phyloP scores from a whole-genome alignment of 23 red algal species.

The Gracilaria vermiculophylla region DNA sequence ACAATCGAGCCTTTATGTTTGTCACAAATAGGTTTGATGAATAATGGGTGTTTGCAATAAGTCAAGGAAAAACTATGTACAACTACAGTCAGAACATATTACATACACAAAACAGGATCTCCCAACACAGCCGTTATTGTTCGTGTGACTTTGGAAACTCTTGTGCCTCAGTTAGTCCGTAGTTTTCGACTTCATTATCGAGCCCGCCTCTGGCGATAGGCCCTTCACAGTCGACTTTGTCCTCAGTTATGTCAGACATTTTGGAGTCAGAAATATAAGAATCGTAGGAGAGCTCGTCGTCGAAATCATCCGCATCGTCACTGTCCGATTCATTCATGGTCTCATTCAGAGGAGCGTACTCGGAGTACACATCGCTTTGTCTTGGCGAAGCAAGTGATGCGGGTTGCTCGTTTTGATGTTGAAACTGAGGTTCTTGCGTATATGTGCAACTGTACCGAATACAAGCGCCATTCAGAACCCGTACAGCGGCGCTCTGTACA shows the following conservation, averaged over 20 bases:
- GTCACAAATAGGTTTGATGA: no score
- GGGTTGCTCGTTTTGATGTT: neutral
- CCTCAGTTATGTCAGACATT: slow-evolving; percentile 6
- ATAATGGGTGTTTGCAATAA: no score
- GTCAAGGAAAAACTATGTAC: no score
- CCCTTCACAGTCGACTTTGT: neutral
- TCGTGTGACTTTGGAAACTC: no score
- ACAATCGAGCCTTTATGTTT: no score
- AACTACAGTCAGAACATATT: no score
- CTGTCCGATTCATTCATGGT: neutral
- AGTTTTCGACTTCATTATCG: neutral
- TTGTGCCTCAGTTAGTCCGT: neutral
- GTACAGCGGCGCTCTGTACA: neutral
- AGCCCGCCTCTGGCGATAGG: neutral
- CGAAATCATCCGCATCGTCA: neutral
- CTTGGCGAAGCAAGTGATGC: neutral
- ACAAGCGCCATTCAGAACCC: neutral
- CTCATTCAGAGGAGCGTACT: neutral
- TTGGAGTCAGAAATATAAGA: slow-evolving; percentile 6
- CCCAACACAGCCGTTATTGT: no score
- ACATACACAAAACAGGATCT: no score
- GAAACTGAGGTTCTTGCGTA: neutral
- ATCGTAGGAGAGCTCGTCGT: neutral
- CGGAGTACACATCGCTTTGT: neutral
- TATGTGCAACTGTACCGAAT: neutral